phyloP scores from a whole-genome alignment of 1,284 basidiomycete genomes.

The Moesziomyces sp. region DNA sequence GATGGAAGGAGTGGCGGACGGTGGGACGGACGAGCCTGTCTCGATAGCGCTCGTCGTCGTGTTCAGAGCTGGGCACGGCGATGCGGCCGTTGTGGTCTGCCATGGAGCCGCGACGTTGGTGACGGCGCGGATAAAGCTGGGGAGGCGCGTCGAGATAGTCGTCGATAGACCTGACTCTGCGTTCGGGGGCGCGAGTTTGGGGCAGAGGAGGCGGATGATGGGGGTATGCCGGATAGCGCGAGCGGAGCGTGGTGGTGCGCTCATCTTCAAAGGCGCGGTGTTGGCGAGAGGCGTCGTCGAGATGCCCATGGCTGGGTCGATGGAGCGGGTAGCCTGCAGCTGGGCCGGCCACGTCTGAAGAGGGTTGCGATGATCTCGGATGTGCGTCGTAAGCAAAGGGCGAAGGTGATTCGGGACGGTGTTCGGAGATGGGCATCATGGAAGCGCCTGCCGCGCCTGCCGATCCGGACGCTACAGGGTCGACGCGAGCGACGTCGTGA shows the following conservation, averaged over 20 bases:
- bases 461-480: not conserved
- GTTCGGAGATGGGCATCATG: not conserved
- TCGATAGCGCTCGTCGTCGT: constrained; percentile 20
- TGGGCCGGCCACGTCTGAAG: not conserved
- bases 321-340: not conserved
- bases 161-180: constrained; percentile 33
- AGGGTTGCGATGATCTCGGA: constrained; percentile 11
- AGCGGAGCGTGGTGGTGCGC: not conserved
- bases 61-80: not conserved
- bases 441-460: not conserved
- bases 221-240: constrained; percentile 2
- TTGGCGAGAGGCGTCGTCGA: constrained; percentile 11
- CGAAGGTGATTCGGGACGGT: constrained; percentile 30
- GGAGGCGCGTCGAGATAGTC: constrained; percentile 29
- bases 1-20: constrained; percentile 21
- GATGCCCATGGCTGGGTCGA: constrained; percentile 11
- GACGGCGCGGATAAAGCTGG: constrained; percentile 3
- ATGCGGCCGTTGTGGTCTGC: constrained; percentile 8
- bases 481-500: constrained; percentile 4
- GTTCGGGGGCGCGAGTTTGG: constrained; percentile 5
- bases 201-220: constrained; percentile 1
- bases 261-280: constrained; percentile 15
- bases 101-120: constrained; percentile 18
- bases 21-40: constrained; percentile 16
- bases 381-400: constrained; percentile 40